Evolutionary conservation across 768 basidiomycete genomes (phyloP).

Genomic region (Mycena metata): DNA sequence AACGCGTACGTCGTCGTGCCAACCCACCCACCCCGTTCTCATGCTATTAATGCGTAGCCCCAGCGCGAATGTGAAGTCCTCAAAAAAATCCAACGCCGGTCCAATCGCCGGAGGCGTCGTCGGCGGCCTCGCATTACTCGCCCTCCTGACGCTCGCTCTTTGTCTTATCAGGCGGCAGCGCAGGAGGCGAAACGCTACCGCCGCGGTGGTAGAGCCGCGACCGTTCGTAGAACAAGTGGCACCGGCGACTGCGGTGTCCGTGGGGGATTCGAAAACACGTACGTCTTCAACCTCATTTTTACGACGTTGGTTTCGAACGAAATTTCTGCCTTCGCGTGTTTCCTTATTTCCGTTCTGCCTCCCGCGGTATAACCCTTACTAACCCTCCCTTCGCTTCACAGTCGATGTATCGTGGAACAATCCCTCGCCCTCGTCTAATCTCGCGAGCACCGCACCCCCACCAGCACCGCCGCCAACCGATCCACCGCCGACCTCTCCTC

Average conservation of each 20-base stretch:
- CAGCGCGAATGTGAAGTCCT: background rate
- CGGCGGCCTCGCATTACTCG: slow-evolving; percentile 7
- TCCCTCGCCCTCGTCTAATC: background rate
- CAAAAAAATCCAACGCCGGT: slow-evolving; percentile 13
- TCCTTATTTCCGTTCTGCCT: background rate
- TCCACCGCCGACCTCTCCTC: background rate
- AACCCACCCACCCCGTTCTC: too few species aligned
- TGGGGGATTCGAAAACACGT: background rate
- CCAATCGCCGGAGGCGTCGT: slow-evolving; percentile 19
- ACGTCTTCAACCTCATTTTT: background rate
- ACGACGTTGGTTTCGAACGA: too few species aligned
- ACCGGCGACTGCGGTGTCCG: background rate
- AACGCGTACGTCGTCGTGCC: background rate
- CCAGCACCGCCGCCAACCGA: background rate
- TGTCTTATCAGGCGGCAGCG: background rate
- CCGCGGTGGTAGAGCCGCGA: background rate
- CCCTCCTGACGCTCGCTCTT: background rate
- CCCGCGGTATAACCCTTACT: background rate
- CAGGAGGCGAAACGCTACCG: background rate
- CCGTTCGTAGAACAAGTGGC: background rate
- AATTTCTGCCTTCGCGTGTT: too few species aligned
- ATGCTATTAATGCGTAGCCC: too few species aligned
- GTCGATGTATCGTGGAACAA: slow-evolving; percentile 12
- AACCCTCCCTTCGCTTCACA: background rate
- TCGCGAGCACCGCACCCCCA: background rate